Evolutionary conservation across 2,329 filamentous ascomycete species (phyloP).

Genomic region (Hortaea sp.): DNA sequence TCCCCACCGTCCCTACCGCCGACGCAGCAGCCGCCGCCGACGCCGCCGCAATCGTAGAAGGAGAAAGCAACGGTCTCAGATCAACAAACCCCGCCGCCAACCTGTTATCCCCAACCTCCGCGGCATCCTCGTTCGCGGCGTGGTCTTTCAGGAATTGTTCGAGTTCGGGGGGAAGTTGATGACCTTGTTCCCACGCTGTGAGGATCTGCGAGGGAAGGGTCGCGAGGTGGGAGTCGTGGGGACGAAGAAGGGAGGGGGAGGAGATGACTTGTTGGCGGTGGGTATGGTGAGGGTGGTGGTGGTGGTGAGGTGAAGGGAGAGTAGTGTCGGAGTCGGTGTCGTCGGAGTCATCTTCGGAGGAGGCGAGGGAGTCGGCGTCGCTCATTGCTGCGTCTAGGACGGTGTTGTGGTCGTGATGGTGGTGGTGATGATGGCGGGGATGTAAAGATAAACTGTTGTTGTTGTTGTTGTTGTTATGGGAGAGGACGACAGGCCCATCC

Average conservation of each 20-base stretch:
- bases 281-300: too few species aligned
- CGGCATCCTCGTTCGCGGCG: constrained; percentile 9
- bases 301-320: neutral
- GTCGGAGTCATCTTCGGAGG: constrained; percentile 7
- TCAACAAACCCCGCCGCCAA: neutral
- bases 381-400: constrained; percentile 18
- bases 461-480: too few species aligned
- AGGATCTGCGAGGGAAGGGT: constrained; percentile 2
- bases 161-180: constrained; percentile 22
- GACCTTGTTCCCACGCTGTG: constrained; percentile 21
- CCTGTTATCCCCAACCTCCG: constrained; percentile 12
- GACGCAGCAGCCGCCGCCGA: neutral
- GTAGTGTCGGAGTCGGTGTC: constrained; percentile 10
- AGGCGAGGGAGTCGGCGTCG: constrained; percentile 8
- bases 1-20: too few species aligned
- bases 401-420: too few species aligned
- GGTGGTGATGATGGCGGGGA: too few species aligned
- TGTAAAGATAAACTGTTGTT: too few species aligned
- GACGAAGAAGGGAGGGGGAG: too few species aligned
- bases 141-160: constrained; percentile 27
- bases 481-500: too few species aligned
- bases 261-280: too few species aligned
- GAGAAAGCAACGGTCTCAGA: neutral
- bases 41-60: neutral
- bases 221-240: too few species aligned